Evolutionary conservation across 2,329 filamentous ascomycete species (phyloP), one percentile per base, ranked within the genome.

Genomic region (Penicillium sp.): DNA sequence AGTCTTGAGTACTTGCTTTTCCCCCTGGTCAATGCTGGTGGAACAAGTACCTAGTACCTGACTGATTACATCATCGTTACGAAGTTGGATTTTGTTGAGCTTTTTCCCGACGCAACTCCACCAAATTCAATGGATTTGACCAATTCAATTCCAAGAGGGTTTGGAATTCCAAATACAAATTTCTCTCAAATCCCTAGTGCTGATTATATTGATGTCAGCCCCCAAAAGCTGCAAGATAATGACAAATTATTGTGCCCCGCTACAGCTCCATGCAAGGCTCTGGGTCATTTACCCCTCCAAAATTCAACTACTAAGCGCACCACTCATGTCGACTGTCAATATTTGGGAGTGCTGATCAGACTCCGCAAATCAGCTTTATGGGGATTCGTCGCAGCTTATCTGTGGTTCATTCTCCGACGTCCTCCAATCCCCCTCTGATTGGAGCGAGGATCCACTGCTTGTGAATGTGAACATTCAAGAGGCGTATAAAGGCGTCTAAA

Each of bases 401-500:
- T 9, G 89, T 73, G 91, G 75, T 75, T 93, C 90, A 14, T 86
- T 81, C 40, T 80, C 77, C 33, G 22, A 26, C n/a, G 19, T 16
- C 11, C 37, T 50, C 38, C 17, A n/a, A 12, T 14, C 7, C 5
- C 33, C 28, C 37, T 53, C 50, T 28, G 14, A 50, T 53, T 22
- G 33, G 52, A 33, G 19, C n/a, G 26, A 14, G 95, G 78, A 10
- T 80, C 90, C 90, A 95, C 74, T 87, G 87, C 33, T 84, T 87
- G 59, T 85, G 85, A 64, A 94, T 90, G 59, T 93, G 85, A 48
- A 94, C 82, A n/a, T 89, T 89, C 67, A 91, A 91, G 83, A 1
- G 91, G 89, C 14, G 90, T 91, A 68, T 91, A 91, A 68, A 1
- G 91, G 89, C 14, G 90, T 91, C 67, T 91, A 91, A 68, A 87